Evolutionary conservation across 2,329 filamentous ascomycete species (phyloP).

Genomic region (Apiospora kogelbergensis): DNA sequence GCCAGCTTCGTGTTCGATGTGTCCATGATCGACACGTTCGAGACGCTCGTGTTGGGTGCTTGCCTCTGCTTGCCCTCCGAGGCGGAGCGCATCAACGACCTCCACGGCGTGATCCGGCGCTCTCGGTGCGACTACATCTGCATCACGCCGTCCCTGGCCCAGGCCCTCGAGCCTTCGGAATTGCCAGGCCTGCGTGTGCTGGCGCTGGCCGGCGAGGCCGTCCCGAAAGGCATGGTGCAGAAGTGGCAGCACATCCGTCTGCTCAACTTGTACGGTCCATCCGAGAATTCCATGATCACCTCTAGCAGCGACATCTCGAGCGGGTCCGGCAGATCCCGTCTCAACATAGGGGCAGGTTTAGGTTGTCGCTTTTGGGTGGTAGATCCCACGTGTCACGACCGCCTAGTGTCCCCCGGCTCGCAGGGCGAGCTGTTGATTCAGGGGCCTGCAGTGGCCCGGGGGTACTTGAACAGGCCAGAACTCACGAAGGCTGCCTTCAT

Average conservation of each 20-base stretch:
- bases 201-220: constrained; percentile 9
- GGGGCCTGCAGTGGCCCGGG: constrained; percentile 16
- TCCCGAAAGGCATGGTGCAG: neutral
- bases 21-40: constrained; percentile 40
- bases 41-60: constrained; percentile 50
- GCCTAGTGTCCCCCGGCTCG: constrained; percentile 12
- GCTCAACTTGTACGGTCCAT: constrained; percentile 4
- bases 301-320: neutral
- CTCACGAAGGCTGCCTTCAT: constrained; percentile 23
- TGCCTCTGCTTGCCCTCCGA: constrained; percentile 51
- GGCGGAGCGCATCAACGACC: constrained; percentile 35
- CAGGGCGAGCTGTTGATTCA: constrained; percentile 16
- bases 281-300: neutral
- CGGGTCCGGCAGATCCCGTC: too few relatives aligned
- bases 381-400: constrained; percentile 10
- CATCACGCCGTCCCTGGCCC: constrained; percentile 10
- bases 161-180: constrained; percentile 1
- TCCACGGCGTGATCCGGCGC: constrained; percentile 9
- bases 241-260: neutral
- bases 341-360: too few relatives aligned
- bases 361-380: constrained; percentile 14
- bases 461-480: constrained; percentile 31
- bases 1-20: too few relatives aligned
- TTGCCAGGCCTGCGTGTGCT: constrained; percentile 8
- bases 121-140: constrained; percentile 6